A percentile compares a stretch with the other conserved stretches of the same genome.
Evolutionary conservation across 495 filamentous ascomycete genomes (phyloP).

Genomic region (Hyaloscypha bicolor): DNA sequence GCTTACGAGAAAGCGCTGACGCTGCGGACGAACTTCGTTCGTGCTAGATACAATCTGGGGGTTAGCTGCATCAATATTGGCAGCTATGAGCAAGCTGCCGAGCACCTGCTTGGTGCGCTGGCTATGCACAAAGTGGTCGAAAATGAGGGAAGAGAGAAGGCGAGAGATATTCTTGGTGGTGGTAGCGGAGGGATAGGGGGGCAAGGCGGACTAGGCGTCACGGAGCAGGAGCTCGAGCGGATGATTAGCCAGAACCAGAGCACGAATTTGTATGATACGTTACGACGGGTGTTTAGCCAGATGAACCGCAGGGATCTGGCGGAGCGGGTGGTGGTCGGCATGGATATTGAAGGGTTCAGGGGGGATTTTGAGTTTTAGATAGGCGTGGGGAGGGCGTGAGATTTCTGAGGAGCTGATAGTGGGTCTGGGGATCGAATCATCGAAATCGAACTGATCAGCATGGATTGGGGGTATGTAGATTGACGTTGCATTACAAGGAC

Average conservation of each 20-base stretch:
- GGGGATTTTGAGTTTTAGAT: constrained; percentile 54
- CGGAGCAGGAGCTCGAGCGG: constrained; percentile 72
- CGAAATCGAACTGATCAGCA: too few species aligned
- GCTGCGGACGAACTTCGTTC: constrained; percentile 92
- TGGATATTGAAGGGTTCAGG: constrained; percentile 90
- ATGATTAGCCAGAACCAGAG: constrained; percentile 92
- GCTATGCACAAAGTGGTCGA: constrained; percentile 98
- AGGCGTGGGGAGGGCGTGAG: neutral
- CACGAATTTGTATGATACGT: constrained; percentile 92
- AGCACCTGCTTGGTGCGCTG: constrained; percentile 89
- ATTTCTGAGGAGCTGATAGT: too few species aligned
- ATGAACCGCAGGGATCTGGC: constrained; percentile 89
- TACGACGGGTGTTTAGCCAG: constrained; percentile 89
- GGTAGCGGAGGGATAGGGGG: constrained; percentile 9
- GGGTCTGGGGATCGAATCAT: too few species aligned
- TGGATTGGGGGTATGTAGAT: too few species aligned
- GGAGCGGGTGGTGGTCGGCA: constrained; percentile 81
- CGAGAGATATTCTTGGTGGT: constrained; percentile 72
- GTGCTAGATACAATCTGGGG: constrained; percentile 94
- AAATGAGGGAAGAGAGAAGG: constrained; percentile 78
- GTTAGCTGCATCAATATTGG: constrained; percentile 98
- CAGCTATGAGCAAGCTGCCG: constrained; percentile 88
- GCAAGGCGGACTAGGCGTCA: constrained; percentile 41
- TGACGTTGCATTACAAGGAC: too few species aligned
- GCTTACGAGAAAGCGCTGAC: constrained; percentile 91